A percentile compares a stretch with the other conserved stretches of the same genome.
Conservation (phyloP, 78 protist species). For the Protostelium mycophagum region DNA sequence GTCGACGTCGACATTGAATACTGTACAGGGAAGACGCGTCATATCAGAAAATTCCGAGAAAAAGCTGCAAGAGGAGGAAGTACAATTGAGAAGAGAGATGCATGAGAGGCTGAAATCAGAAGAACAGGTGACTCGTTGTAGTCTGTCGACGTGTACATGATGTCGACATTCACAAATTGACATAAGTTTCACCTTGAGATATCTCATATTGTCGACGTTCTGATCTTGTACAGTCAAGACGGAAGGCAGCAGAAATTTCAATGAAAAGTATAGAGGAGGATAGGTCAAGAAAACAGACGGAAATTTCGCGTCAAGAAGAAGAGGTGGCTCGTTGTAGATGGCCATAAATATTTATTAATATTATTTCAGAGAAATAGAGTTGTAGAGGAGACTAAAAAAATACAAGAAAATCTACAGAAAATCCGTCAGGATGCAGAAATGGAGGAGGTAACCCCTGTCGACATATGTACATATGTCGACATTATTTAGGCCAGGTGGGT, state of each 20-base stretch:
- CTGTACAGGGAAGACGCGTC: neutral
- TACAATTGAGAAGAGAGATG: neutral
- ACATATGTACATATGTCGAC: no score
- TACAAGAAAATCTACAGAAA: neutral
- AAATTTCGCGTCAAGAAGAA: neutral
- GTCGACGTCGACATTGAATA: neutral
- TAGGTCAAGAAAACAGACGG: neutral
- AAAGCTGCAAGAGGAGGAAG: neutral
- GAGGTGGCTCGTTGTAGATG: neutral
- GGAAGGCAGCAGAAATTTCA: no score
- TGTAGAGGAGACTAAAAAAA: neutral
- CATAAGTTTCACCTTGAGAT: no score
- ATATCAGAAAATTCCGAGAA: neutral
- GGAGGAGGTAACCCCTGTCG: no score
- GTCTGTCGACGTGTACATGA: no score
- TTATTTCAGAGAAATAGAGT: neutral
- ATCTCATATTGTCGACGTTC: no score
- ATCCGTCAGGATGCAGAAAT: neutral
- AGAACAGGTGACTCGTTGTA: neutral
- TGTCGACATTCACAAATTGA: no score
- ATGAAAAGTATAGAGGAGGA: neutral
- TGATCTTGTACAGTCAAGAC: no score
- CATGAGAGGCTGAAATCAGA: neutral
- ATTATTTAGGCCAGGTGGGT: no score
- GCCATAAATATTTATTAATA: no score